Base-by-base conservation (phyloP, 2,329 filamentous ascomycete species). In the Colletotrichum limetticola region DNA sequence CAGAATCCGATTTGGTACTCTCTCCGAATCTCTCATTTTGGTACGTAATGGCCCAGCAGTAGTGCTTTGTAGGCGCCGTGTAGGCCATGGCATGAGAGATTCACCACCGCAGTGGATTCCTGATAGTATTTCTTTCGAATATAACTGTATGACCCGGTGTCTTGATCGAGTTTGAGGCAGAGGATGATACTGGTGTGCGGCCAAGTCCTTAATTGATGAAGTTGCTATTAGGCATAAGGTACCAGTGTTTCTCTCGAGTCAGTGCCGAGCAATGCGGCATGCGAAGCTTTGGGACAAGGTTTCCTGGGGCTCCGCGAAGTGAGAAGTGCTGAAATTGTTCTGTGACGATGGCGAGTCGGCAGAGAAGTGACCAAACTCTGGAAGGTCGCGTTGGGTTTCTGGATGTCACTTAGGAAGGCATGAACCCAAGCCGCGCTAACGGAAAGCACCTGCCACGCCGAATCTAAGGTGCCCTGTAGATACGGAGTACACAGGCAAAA, bases 261-360 rank as follows among this genome's bases (percentile, higher is more conserved):
- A 42, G 28, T 26, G 55, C 22, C 30, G 26, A 49, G 5, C 35
- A 53, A 28, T 53, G 37, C n/a, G 42, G 62, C 56, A 67, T 28
- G 24, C 11, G 12, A 60, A 28, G 63, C 56, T 61, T 61, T 49
- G 64, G 14, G 22, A n/a, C 59, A 72, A 53, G 30, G 65, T 59
- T 68, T 72, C 58, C 69, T 35, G 11, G 32, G 14, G 46, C 30
- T 60, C 63, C 62, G 56, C 22, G 37, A 37, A 59, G 22, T 19
- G 5, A 14, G 5, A 22, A 28, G 42, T 52, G 16, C 12, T 46
- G 49, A 42, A 8, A 37, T n/a, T 59, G 24, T 58, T 22, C 37
- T 66, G 53, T 3, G 28, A 64, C 28, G 35, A 30, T 46, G 32
- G 19, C 46, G 57, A 61, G 28, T 61, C 35, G 56, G 57, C 56